These are phyloP conservation scores for Cryphonectria naterciae DNA, from an alignment of 2,329 filamentous ascomycete species.

Conservation along the genomic window DNA sequence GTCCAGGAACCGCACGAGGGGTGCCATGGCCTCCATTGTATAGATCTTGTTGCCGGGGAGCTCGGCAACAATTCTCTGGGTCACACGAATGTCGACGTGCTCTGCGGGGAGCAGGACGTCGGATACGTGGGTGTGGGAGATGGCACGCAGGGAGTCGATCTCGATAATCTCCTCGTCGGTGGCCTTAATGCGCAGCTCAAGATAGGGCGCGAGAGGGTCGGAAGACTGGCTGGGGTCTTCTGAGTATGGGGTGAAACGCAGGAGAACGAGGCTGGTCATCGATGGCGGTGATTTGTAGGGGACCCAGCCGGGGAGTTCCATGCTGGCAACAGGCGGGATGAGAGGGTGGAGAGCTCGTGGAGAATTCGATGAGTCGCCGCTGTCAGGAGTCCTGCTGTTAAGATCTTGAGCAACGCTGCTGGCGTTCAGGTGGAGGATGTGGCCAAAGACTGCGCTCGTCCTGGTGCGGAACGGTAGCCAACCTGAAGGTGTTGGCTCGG, in stretches of 20 bases:
- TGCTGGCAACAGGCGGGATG: conserved; percentile 51
- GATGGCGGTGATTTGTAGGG: conserved; percentile 30
- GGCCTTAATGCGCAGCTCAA: conserved; percentile 43
- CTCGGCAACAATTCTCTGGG: conserved; percentile 41
- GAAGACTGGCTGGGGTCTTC: conserved; percentile 11
- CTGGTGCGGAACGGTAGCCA: conserved; percentile 25
- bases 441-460: conserved; percentile 53
- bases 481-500: conserved; percentile 22
- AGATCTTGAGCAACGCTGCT: conserved; percentile 30
- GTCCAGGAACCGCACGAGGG: conserved; percentile 49
- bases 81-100: conserved; percentile 54
- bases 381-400: conserved; percentile 12
- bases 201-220: conserved; percentile 33
- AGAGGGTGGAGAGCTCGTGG: conserved; percentile 42
- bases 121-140: conserved; percentile 42
- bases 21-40: conserved; percentile 33
- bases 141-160: conserved; percentile 42
- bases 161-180: conserved; percentile 39
- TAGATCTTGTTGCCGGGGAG: conserved; percentile 36
- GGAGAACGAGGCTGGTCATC: conserved; percentile 44
- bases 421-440: conserved; percentile 47
- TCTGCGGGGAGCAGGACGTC: conserved; percentile 53
- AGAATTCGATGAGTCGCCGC: conserved; percentile 31
- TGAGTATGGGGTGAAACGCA: conserved; percentile 50
- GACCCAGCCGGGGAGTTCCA: conserved; percentile 45